Base-by-base conservation (phyloP, 1,284 basidiomycete genomes). In the Trichosporon coremiiforme region DNA sequence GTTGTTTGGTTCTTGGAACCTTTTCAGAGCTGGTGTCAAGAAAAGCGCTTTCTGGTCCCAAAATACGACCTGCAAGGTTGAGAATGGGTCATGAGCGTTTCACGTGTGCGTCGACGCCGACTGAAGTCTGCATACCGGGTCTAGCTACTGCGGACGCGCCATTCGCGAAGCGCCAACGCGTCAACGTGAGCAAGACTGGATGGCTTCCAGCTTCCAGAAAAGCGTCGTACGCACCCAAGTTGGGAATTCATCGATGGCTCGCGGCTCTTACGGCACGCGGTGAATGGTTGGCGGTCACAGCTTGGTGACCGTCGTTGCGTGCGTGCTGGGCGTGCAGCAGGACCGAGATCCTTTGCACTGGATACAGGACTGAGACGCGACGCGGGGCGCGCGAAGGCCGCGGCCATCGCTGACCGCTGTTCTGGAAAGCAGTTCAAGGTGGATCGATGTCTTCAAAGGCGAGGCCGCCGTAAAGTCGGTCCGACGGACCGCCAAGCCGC, bases 141-240 rank as follows among this genome's bases (percentile, higher is more conserved):
- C 38, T 13, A 13, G 38, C 10, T 41, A 2, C 33, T 33, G 33
- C 41, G 41, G 41, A 45, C 41, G 15, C 41, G 41, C 41, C 41
- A 45, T 45, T 45, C 10, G n/a, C 4, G 4, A 45, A 5, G 41
- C 15, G 17, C 4, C 15, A 45, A 45, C 41, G 41, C 41, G 41
- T 45, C 15, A 15, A n/a, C 41, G 17, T 45, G 41, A 45, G 41
- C 41, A 45, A 45, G 41, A 15, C 15, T 5, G 15, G 41, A 45
- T 45, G 41, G n/a, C n/a, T n/a, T n/a, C n/a, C n/a, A n/a, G 41
- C 41, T 45, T 45, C 41, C 41, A 45, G 41, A 45, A 45, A 45
- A n/a, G 41, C 41, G 41, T 45, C 41, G 41, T 45, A 45, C 41
- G 15, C 17, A n/a, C 15, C 41, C 41, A n/a, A n/a, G 15, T 4